Conservation (phyloP, 2,329 filamentous ascomycete species). For the Magnaporthiopsis incrustans region DNA sequence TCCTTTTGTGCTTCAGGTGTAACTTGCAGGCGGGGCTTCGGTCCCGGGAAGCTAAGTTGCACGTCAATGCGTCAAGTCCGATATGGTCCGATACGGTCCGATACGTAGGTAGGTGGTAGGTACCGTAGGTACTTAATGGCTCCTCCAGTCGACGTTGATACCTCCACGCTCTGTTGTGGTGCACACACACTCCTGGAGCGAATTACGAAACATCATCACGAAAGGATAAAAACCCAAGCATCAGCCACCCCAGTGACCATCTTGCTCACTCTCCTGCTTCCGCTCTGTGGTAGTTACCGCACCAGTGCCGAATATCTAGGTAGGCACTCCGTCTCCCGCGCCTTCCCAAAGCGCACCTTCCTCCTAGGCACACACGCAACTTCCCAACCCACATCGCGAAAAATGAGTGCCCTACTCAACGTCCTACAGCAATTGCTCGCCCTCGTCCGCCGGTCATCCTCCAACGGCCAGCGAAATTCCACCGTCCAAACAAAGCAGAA, state of each 20-base stretch:
- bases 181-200: neutral
- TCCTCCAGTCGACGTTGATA: neutral
- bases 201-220: neutral
- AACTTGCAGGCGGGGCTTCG: neutral
- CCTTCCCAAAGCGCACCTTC: neutral
- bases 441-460: neutral
- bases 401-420: neutral
- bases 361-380: neutral
- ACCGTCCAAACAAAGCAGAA: neutral
- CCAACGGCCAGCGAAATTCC: neutral
- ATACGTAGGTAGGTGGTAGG: too few relatives aligned
- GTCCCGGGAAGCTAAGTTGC: neutral
- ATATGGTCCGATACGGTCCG: too few relatives aligned
- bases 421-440: neutral
- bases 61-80: neutral
- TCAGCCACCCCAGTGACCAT: neutral
- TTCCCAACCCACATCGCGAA: neutral
- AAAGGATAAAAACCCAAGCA: neutral
- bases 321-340: neutral
- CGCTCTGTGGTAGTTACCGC: neutral
- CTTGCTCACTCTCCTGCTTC: neutral
- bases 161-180: too few relatives aligned
- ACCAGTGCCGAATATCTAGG: neutral
- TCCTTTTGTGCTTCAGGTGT: neutral
- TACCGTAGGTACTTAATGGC: too few relatives aligned